Base-by-base conservation (phyloP, 306 rosid genomes). In the Dryas octopetala region DNA sequence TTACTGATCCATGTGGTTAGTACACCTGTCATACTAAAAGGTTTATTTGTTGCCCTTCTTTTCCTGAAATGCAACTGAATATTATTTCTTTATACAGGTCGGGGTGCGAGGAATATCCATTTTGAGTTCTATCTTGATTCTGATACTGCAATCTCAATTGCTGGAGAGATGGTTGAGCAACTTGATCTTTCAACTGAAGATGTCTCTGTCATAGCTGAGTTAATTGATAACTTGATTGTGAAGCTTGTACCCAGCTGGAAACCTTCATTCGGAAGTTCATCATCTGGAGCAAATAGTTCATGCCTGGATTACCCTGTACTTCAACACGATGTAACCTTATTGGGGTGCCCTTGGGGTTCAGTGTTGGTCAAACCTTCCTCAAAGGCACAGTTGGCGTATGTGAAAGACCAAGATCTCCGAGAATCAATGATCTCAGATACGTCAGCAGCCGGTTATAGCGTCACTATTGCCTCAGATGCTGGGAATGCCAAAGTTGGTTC, bases 91-190 rank as follows among this genome's bases (percentile, higher is more conserved):
- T 84, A 66, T 46, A 75, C 86, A 95, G 97, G 93, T 87, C 84
- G 72, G 38, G 38, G 38, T 57, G 86, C 80, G 47, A 89, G 86
- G 82, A 92, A 90, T 79, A 89, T 95, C 80, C 89, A 91, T 82
- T 95, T 95, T 57, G 85, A 87, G 54, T 95, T 95, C 80, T 95
- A 83, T 79, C 84, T 85, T 4, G 81, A 86, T 54, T 79, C 91
- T 17, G 98, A 95, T 73, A 91, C 98, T 32, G 86, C 88, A 23
- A 74, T 86, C 71, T 84, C 97, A 73, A 83, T 94, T 76, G 92
- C 97, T 68, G 86, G 79, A 82, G 98, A 94, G 91, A 94, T 94
- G 98, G 98, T 89, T 60, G 96, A 90, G 76, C 87, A 88, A 54
- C 91, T 94, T 68, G 91, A 76, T 73, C 91, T 94, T 41, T 61